Conservation (phyloP, 768 basidiomycete genomes). For the Hericium rajendrae region DNA sequence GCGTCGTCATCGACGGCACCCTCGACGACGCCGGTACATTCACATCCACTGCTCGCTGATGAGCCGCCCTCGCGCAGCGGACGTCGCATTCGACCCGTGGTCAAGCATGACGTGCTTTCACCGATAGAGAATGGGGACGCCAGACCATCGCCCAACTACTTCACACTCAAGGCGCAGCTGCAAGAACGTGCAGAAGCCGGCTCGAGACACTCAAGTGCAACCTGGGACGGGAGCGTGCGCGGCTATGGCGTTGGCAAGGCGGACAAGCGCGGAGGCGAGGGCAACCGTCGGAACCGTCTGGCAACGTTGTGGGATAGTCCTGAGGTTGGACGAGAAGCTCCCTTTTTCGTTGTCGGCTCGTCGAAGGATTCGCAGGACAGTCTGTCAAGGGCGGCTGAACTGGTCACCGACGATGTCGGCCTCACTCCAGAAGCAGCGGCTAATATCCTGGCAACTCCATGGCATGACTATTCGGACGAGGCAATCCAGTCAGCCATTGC, state of each 20-base stretch:
- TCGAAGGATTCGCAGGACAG: constrained; percentile 12
- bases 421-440: constrained; percentile 19
- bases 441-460: constrained; percentile 55
- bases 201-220: constrained; percentile 18
- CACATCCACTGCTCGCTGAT: constrained; percentile 63
- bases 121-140: constrained; percentile 8
- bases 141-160: constrained; percentile 41
- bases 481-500: constrained; percentile 59
- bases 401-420: constrained; percentile 5
- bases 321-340: background rate
- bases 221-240: constrained; percentile 49
- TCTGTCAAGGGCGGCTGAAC: background rate
- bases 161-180: constrained; percentile 51
- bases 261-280: constrained; percentile 20
- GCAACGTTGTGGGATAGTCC: constrained; percentile 13
- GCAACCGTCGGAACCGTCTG: constrained; percentile 18
- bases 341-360: constrained; percentile 12
- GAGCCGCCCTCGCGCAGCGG: constrained; percentile 29
- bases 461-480: constrained; percentile 74
- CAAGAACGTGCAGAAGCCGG: constrained; percentile 32
- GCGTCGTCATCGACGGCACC: constrained; percentile 20
- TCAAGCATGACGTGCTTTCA: constrained; percentile 19
- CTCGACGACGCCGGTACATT: constrained; percentile 45
- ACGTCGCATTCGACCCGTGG: constrained; percentile 36
- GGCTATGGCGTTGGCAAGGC: constrained; percentile 30